These are phyloP conservation scores for Talaromyces amestolkiae DNA, from an alignment of 2,329 filamentous ascomycete genomes.

Conservation along the genomic window DNA sequence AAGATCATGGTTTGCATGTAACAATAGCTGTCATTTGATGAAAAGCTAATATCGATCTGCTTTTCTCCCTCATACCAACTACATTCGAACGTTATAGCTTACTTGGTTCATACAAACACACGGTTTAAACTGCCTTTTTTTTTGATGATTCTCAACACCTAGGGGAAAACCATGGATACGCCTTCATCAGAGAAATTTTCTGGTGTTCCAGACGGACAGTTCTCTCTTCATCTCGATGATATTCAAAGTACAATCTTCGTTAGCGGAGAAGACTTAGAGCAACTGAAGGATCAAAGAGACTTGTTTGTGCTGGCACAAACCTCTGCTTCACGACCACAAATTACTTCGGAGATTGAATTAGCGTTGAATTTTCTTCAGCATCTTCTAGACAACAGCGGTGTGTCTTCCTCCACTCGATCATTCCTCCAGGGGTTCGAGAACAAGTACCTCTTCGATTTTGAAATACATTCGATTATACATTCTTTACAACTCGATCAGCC, in stretches of 20 bases:
- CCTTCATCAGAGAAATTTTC: background rate
- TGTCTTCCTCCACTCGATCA: background rate
- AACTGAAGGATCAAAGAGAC: constrained; percentile 1
- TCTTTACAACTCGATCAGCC: background rate
- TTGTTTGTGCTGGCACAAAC: background rate
- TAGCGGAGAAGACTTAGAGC: background rate
- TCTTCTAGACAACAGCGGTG: background rate
- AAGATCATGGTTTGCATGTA: background rate
- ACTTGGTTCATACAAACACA: background rate
- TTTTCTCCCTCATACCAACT: background rate
- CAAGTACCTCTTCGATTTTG: background rate
- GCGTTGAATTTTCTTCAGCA: background rate
- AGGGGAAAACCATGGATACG: background rate
- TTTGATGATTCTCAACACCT: background rate
- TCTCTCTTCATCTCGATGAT: background rate
- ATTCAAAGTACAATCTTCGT: background rate
- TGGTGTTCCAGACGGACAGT: background rate
- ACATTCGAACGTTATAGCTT: background rate
- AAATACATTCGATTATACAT: background rate
- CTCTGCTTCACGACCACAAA: background rate
- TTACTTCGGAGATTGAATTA: background rate
- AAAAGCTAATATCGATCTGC: background rate
- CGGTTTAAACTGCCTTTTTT: background rate
- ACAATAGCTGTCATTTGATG: background rate
- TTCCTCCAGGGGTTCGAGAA: constrained; percentile 7